Base-by-base conservation (phyloP, 1,139 yeast species). In the Candida pseudoviswanathii region DNA sequence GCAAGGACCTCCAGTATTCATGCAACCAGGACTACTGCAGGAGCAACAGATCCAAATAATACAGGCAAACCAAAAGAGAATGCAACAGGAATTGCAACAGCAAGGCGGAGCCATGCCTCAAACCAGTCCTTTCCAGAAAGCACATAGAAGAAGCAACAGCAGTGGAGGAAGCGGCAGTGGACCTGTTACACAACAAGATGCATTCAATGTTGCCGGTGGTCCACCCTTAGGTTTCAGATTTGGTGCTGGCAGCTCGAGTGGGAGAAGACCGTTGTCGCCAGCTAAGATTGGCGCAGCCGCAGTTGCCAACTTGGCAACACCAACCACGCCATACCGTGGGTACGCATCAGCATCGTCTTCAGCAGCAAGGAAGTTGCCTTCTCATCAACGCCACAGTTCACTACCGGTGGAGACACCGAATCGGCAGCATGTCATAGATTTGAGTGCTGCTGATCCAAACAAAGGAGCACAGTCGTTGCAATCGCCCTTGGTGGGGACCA, bases 201-300 rank as follows among this genome's bases (percentile, higher is more conserved):
- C 56, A 2, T 53, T 62, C 44, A 67, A 61, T 52, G 65, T 72
- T 37, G 62, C 64, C 46, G 58, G 67, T 9, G 66, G 68, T 21
- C 71, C 77, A 2, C 78, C 80, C 42, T 60, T 66, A 37, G 67
- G 65, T 37, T 79, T 67, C 57, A 64, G 70, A 46, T 77, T 78
- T 60, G 82, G 82, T 1, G 65, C 73, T 7, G 65, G 67, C 4
- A 50, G 58, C 5, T 44, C 52, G 27, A 4, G 56, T 9, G 42
- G 47, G 41, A 37, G 36, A 24, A 45, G 68, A 46, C 63, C 71
- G 22, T 47, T 78, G 27, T 85, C 90, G 2, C 92, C 92, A 0
- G 88, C 90, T 0, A 83, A 84, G 58, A 74, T 85, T 8, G 91
- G 91, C 1, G 90, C 90, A 1, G 81, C 79, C 25, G 89, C 90